Evolutionary conservation across 805 yeast species (phyloP).

Genomic region (Hanseniaspora hatyaiensis): DNA sequence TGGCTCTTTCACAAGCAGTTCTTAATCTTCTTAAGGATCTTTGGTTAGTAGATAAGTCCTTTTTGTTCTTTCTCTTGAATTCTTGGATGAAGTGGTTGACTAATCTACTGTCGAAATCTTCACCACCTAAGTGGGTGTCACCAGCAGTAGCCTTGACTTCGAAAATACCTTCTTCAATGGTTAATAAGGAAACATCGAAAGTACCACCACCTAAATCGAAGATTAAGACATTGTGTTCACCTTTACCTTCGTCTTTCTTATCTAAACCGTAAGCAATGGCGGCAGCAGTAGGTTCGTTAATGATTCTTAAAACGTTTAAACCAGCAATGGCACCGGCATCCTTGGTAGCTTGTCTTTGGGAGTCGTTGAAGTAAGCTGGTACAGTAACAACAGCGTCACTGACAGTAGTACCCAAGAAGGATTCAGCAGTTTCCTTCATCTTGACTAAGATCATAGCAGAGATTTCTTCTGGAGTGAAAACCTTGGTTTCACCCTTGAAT

Average conservation of each 20-base stretch:
- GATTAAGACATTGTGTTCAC: conserved; percentile 80
- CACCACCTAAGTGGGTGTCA: conserved; percentile 93
- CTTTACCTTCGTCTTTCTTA: conserved; percentile 38
- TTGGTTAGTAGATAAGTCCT: conserved; percentile 84
- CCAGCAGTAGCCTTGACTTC: conserved; percentile 87
- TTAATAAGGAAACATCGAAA: conserved; percentile 87
- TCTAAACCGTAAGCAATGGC: conserved; percentile 95
- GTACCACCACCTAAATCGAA: conserved; percentile 99
- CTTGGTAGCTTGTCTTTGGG: conserved; percentile 95
- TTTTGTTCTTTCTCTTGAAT: conserved; percentile 96
- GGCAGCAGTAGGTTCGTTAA: conserved; percentile 92
- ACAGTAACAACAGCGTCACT: conserved; percentile 90
- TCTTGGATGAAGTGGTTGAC: conserved; percentile 87
- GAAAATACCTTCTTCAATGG: conserved; percentile 92
- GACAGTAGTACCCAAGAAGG: conserved; percentile 71
- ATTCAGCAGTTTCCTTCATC: conserved; percentile 92
- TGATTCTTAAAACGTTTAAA: conserved; percentile 82
- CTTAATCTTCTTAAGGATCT: conserved; percentile 97
- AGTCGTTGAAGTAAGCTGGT: conserved; percentile 92
- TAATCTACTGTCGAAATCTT: conserved; percentile 94
- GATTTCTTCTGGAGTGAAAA: conserved; percentile 87
- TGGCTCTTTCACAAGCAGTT: conserved; percentile 98
- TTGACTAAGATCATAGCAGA: conserved; percentile 84
- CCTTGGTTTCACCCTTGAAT: conserved; percentile 75
- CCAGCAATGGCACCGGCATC: conserved; percentile 95